phyloP scores from a whole-genome alignment of 257 asterid species.

The Ophiorrhiza pumila region DNA sequence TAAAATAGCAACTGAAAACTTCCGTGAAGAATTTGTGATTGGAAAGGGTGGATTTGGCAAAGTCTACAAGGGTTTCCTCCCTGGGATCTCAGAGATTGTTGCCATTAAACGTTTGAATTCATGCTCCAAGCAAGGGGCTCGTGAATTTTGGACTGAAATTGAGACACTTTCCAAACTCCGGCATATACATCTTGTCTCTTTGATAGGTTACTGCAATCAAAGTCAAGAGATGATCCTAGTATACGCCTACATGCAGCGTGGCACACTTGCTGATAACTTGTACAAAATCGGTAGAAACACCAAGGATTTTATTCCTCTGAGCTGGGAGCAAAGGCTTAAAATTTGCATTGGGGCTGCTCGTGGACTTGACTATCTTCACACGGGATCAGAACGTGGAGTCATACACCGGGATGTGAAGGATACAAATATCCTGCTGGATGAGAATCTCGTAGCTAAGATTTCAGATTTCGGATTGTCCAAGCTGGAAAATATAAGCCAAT shows the following conservation, averaged over 20 bases:
- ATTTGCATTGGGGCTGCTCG: conserved; percentile 28
- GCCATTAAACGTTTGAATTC: conserved; percentile 17
- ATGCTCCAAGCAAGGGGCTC: conserved; percentile 21
- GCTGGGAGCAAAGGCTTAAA: conserved; percentile 20
- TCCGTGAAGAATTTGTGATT: conserved; percentile 6
- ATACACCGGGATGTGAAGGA: conserved; percentile 17
- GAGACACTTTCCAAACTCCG: conserved; percentile 22
- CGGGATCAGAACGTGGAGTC: background rate
- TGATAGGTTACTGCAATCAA: conserved; percentile 11
- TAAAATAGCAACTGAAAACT: conserved; percentile 11
- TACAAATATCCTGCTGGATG: conserved; percentile 13
- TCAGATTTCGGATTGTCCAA: conserved; percentile 11
- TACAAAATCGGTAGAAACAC: conserved; percentile 5
- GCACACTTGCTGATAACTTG: conserved; percentile 18
- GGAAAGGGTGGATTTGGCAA: conserved; percentile 19
- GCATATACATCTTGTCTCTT: conserved; percentile 16
- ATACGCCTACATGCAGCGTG: conserved; percentile 11
- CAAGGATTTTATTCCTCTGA: conserved; percentile 9
- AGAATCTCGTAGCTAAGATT: conserved; percentile 8
- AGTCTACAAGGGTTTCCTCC: conserved; percentile 12
- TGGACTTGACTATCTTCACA: conserved; percentile 21
- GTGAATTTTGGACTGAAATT: conserved; percentile 21
- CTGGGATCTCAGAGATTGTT: background rate
- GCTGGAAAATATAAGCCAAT: background rate
- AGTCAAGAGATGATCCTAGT: conserved; percentile 17